A percentile compares a stretch with the other conserved stretches of the same genome.
Conservation (phyloP, 202 grass and related monocot genomes). For the Elaeis oleifera region DNA sequence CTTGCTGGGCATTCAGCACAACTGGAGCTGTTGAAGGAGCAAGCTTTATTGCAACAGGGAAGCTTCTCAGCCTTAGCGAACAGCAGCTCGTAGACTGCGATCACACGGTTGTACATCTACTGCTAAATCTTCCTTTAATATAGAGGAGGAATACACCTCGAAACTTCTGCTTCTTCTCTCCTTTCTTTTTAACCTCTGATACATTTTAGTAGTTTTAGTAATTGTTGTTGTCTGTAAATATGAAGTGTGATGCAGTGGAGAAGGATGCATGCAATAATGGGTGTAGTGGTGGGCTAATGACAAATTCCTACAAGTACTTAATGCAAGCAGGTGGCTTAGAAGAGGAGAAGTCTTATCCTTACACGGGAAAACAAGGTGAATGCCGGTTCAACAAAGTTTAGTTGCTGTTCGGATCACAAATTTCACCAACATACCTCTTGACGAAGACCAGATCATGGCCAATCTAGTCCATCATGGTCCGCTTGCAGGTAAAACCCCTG, state of each 20-base stretch:
- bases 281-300: constrained; percentile 74
- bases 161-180: not conserved
- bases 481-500: constrained; percentile 25
- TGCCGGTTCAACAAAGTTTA: constrained; percentile 53
- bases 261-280: constrained; percentile 62
- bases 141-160: not conserved
- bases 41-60: constrained; percentile 58
- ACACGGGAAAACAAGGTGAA: constrained; percentile 36
- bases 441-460: constrained; percentile 50
- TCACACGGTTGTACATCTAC: constrained; percentile 39
- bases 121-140: too few relatives aligned
- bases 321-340: constrained; percentile 51
- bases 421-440: constrained; percentile 51
- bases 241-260: constrained; percentile 40
- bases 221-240: too few relatives aligned
- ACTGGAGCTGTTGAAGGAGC: constrained; percentile 65
- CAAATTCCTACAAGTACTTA: constrained; percentile 69
- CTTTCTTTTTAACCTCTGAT: not conserved
- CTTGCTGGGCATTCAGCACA: constrained; percentile 85
- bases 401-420: constrained; percentile 51
- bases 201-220: too few relatives aligned
- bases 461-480: constrained; percentile 50
- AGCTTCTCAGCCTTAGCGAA: constrained; percentile 66
- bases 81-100: constrained; percentile 90
- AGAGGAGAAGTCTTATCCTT: constrained; percentile 59